Percentiles rank a stretch among this genome's conserved stretches.
Conservation (phyloP, 306 rosid genomes). For the Trichosanthes cucumerina region DNA sequence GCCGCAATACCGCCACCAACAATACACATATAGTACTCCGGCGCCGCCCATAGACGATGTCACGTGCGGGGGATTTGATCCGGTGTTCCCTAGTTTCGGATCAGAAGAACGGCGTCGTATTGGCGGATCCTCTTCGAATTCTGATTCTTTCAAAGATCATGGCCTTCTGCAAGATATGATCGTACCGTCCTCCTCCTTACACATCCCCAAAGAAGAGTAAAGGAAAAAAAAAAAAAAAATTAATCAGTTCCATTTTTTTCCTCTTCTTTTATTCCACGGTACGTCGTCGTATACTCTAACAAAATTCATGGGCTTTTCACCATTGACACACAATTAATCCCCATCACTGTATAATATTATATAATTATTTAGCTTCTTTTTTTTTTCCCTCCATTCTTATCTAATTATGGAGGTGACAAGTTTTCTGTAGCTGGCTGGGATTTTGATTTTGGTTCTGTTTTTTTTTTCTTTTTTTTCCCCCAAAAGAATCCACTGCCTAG, state of each 20-base stretch:
- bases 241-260: not conserved
- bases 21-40: not conserved
- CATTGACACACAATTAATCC: not conserved
- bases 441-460: not conserved
- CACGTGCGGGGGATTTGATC: not conserved
- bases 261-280: not conserved
- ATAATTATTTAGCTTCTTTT: not conserved
- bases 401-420: not conserved
- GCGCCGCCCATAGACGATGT: not conserved
- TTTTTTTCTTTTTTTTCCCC: not conserved
- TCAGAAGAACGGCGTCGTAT: not conserved
- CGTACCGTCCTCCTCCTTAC: not conserved
- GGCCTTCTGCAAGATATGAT: constrained; percentile 9
- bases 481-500: not conserved
- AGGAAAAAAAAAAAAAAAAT: not conserved
- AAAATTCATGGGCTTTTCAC: not conserved
- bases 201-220: not conserved
- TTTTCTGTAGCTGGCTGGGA: not conserved
- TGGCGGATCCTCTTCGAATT: not conserved
- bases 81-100: not conserved
- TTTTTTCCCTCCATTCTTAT: not conserved
- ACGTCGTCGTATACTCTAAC: not conserved
- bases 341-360: constrained; percentile 2
- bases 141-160: not conserved
- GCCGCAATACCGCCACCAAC: not conserved